Base-by-base conservation (phyloP, 129 eudicot species). In the Ambrosia artemisiifolia region DNA sequence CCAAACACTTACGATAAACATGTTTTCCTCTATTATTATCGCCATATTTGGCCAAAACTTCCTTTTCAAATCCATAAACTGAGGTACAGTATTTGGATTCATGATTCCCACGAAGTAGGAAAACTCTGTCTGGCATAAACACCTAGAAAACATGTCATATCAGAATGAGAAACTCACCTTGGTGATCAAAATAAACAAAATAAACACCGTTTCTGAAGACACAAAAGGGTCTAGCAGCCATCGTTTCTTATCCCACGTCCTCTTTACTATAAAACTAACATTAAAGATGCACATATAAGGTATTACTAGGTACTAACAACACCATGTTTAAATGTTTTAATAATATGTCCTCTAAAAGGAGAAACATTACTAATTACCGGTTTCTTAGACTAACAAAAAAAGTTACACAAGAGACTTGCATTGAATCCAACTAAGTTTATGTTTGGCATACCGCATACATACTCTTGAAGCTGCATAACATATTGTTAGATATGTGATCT, bases 51-150 rank as follows among this genome's bases (percentile, higher is more conserved):
- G 85, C 75, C 66, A 77, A 54, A 16, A 94, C 99, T 86, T 94
- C 99, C 57, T 79, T 84, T 77, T 94, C 99, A 77, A 94, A 94
- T 42, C 99, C 99, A 68, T 94, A 94, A 9, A 90, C 99, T 10
- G 97, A 80, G 6, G 99, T 94, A 57, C 99, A 94, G 59, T 94
- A 94, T 61, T 90, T 94, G 3, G 99, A 94, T 74, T 94, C 99
- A 35, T 94, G 99, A 78, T 94, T 94, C 65, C 99, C 99, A 33
- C 99, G 99, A 63, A 94, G 95, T 19, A 94, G 80, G 74, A 71
- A 94, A 19, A 94, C 99, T 79, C 97, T 94, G 20, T 90, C 83
- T 28, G 99, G 99, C 88, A 94, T 65, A 65, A 80, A 71, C 34
- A 94, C 90, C 99, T 94, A 81, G 43, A 80, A 67, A 44, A 59